Evolutionary conservation across 1,284 basidiomycete genomes (phyloP), one percentile per base, ranked within the genome.

Genomic region (Macrocystidia cucumis): DNA sequence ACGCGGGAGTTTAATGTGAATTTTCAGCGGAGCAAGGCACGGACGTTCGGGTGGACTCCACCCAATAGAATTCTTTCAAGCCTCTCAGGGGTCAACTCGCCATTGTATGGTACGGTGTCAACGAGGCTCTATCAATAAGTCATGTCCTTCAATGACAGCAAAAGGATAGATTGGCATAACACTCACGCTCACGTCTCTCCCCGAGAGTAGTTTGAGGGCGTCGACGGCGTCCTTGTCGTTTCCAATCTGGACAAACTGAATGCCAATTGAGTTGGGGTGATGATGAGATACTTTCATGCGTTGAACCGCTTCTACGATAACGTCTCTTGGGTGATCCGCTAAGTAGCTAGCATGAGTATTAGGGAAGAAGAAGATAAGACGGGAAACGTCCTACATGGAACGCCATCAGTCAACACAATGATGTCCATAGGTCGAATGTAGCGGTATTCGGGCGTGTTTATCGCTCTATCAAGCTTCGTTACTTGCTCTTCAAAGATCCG

Each of bases 391-490:
- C 3, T 34, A 56, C 54, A 36, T 13, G 55, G 55, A 5, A 47
- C 33, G 14, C 55, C 55, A 33, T 57, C 55, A 2, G 55, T 56
- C 9, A 57, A 36, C 9, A 57, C 46, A 18, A 57, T 52, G 19
- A 57, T 52, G 37, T 57, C 54, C 13, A 57, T 37, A 1, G 54
- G 55, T 14, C 39, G 32, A 20, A 48, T 46, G 16, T 35, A 34
- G 3, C 29, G 14, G 30, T 50, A 46, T 24, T 26, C 25, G 1
- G 24, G 3, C 5, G 34, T 41, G 17, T 38, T 23, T 9, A 45
- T 36, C 9, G 45, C 41, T 4, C 2, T 5, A 17, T 49, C 44
- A 5, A 55, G 42, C 7, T 42, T 39, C 14, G 34, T 28, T 4
- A 53, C 41, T 14, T 50, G 45, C 14, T 44, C 41, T 9, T 45